Base-by-base conservation (phyloP, 495 filamentous ascomycete species). In the Chaetomium fimeti region DNA sequence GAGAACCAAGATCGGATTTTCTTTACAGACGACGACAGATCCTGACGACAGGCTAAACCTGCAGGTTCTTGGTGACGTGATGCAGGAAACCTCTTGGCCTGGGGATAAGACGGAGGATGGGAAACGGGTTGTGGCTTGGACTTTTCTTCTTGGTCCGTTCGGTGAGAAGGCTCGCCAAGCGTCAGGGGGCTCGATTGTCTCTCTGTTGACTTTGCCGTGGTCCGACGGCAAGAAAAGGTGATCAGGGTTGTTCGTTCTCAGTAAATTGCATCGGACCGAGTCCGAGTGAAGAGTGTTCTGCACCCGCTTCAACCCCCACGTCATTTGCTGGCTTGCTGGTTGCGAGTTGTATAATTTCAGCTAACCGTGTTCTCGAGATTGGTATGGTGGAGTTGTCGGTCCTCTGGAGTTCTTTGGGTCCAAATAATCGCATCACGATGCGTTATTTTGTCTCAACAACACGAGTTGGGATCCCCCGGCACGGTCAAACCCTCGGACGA, bases 61-160 rank as follows among this genome's bases (percentile, higher is more conserved):
- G 45, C 45, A 49, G n/a, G 45, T 20, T 49, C 20, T 49, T 9
- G 20, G 45, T 49, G 45, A 49, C 45, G 20, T 24, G n/a, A 49
- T 20, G 8, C 20, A 49, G 45, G 20, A n/a, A n/a, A 20, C n/a
- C 12, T 27, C 24, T 53, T 53, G 27, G 51, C 51, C 27, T 27
- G 51, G 51, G 51, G 24, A 53, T 53, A 53, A 53, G 51, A 27
- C 51, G 51, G 51, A 29, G 13, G 1, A 16, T 53, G 51, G 11
- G 27, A 53, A 32, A 53, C 51, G 24, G 24, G 8, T 6, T 15
- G 24, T 32, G 24, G 24, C 15, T 52, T 52, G 24, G 20, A 25
- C 6, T 36, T 9, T 36, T 36, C 12, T 32, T 36, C 5, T 9
- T 36, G 32, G 32, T 36, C 32, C 32, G 32, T 36, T 36, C 24